phyloP scores from a whole-genome alignment of 177 flowering plant species.

The Tripterygium wilfordii region DNA sequence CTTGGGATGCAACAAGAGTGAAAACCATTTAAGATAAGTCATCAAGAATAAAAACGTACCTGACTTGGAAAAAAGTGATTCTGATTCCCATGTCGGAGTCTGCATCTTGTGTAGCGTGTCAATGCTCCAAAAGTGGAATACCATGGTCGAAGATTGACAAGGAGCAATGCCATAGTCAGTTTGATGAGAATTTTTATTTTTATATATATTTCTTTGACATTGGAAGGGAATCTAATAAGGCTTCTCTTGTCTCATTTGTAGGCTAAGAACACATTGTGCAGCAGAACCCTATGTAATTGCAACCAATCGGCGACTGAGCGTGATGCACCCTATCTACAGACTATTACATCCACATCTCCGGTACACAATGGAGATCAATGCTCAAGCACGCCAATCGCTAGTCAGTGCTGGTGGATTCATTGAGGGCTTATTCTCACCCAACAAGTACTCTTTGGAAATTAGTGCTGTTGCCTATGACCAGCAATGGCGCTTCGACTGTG shows the following conservation, averaged over 20 bases:
- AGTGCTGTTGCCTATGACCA: conserved; percentile 61
- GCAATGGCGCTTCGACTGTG: conserved; percentile 59
- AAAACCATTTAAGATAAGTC: too few relatives aligned
- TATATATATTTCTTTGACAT: too few relatives aligned
- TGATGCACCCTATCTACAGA: conserved; percentile 77
- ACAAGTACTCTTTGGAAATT: conserved; percentile 56
- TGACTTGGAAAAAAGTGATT: too few relatives aligned
- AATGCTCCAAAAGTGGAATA: too few relatives aligned
- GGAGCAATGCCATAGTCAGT: too few relatives aligned
- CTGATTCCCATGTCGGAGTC: too few relatives aligned
- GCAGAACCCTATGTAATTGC: conserved; percentile 85
- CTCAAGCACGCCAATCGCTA: conserved; percentile 61
- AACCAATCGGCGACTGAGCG: conserved; percentile 68
- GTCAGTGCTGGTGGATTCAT: conserved; percentile 70
- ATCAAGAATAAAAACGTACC: too few relatives aligned
- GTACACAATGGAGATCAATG: conserved; percentile 91
- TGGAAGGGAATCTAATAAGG: too few relatives aligned
- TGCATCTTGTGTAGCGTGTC: too few relatives aligned
- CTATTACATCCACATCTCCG: conserved; percentile 75
- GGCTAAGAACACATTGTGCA: conserved; percentile 73
- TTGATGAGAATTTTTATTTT: too few relatives aligned
- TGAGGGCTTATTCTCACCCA: conserved; percentile 51
- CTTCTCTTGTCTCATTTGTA: conserved; percentile 20
- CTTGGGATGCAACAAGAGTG: too few relatives aligned
- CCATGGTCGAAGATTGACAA: too few relatives aligned